Conservation (phyloP, 495 filamentous ascomycete species). For the Talaromyces thailandensis region DNA sequence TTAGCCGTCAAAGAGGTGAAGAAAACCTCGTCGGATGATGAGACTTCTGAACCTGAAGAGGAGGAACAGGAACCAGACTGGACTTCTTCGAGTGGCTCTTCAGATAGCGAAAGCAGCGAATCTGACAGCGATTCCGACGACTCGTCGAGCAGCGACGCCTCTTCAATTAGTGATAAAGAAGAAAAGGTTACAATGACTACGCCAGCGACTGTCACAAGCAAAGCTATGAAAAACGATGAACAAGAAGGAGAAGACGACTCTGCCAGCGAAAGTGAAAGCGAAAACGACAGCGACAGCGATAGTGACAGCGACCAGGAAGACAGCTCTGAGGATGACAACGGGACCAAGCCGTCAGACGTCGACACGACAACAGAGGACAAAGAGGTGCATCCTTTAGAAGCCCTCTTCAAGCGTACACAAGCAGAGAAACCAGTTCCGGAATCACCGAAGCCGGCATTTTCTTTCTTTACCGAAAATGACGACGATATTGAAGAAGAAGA, state of each 20-base stretch:
- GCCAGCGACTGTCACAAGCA: not conserved
- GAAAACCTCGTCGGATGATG: conserved; percentile 8
- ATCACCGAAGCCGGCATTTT: conserved; percentile 46
- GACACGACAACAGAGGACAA: conserved; percentile 10
- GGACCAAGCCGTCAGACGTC: not conserved
- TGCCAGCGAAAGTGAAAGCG: not conserved
- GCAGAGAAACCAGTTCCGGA: conserved; percentile 28
- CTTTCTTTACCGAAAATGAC: conserved; percentile 44
- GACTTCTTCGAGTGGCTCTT: conserved; percentile 37
- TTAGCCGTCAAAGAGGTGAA: conserved; percentile 8
- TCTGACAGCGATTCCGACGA: conserved; percentile 11
- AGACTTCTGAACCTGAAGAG: conserved; percentile 23
- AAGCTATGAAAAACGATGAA: not conserved
- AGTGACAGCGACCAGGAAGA: not conserved
- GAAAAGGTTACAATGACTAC: not conserved
- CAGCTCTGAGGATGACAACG: not conserved
- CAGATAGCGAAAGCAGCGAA: conserved; percentile 19
- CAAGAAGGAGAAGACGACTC: not conserved
- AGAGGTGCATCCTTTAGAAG: conserved; percentile 78
- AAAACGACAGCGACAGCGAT: not conserved
- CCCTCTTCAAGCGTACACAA: conserved; percentile 70
- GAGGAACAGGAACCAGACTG: conserved; percentile 15
- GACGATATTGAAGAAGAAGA: conserved; percentile 42
- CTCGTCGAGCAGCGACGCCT: conserved; percentile 13
- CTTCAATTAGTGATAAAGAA: not conserved